Conservation (phyloP, 2,329 filamentous ascomycete genomes). For the Paramyrothecium roridum region DNA sequence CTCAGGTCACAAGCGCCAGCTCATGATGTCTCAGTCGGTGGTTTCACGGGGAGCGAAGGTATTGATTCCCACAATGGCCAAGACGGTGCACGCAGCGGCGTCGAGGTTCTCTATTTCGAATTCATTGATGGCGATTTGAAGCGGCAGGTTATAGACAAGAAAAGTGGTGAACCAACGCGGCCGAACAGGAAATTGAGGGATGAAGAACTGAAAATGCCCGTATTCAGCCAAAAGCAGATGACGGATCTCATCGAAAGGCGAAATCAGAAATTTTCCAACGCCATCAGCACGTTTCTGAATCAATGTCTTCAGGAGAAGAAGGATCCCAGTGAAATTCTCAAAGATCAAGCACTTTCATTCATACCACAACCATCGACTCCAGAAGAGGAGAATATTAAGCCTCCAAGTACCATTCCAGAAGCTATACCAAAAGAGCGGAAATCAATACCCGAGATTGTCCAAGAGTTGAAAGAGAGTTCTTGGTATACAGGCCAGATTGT, state of each 20-base stretch:
- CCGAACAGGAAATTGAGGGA: conserved; percentile 66
- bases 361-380: conserved; percentile 59
- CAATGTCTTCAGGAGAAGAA: conserved; percentile 60
- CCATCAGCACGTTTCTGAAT: conserved; percentile 74
- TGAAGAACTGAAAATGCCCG: conserved; percentile 85
- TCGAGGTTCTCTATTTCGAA: conserved; percentile 83
- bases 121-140: conserved; percentile 91
- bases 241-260: conserved; percentile 83
- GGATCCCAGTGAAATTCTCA: conserved; percentile 67
- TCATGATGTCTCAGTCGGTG: conserved; percentile 55
- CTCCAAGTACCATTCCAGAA: conserved; percentile 53
- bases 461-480: conserved; percentile 74
- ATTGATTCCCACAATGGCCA: conserved; percentile 24
- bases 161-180: conserved; percentile 69
- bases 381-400: conserved; percentile 21
- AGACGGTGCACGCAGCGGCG: conserved; percentile 27
- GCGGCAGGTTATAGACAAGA: conserved; percentile 68
- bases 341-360: conserved; percentile 52
- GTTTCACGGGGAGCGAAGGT: conserved; percentile 46
- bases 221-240: conserved; percentile 92
- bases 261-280: conserved; percentile 76
- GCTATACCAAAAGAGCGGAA: conserved; percentile 78
- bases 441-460: conserved; percentile 77
- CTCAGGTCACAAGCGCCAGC: conserved; percentile 47
- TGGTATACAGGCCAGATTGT: conserved; percentile 95